phyloP scores from a whole-genome alignment of 2,329 filamentous ascomycete species.

The Pleomassaria siparia region DNA sequence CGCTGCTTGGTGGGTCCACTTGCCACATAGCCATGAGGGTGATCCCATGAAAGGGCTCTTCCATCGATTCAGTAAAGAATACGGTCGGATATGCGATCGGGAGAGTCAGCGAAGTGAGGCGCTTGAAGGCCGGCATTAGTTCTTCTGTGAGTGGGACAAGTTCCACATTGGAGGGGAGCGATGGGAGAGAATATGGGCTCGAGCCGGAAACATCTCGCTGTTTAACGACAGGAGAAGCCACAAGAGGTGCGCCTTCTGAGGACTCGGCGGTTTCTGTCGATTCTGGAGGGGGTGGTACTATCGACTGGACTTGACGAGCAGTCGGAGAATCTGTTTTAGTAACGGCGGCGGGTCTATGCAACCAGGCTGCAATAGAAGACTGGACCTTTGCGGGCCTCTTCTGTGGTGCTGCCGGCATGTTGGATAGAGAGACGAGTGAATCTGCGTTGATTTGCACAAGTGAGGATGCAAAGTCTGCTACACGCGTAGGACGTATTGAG shows the following conservation, averaged over 20 bases:
- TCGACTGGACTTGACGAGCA: slow-evolving; percentile 1
- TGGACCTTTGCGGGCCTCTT: slow-evolving; percentile 42
- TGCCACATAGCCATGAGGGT: slow-evolving; percentile 63
- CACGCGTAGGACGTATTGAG: neutral
- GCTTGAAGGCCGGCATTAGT: slow-evolving; percentile 58
- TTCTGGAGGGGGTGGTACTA: slow-evolving; percentile 7
- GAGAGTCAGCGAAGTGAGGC: slow-evolving; percentile 59
- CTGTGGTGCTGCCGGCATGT: neutral
- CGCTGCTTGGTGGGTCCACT: slow-evolving; percentile 24
- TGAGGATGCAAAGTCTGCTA: neutral
- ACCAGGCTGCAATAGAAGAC: slow-evolving; percentile 50
- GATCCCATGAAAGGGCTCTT: slow-evolving; percentile 55
- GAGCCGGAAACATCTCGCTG: slow-evolving; percentile 11
- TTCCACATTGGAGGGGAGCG: slow-evolving; percentile 53
- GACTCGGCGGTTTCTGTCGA: slow-evolving; percentile 20
- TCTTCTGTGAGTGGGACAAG: slow-evolving; percentile 55
- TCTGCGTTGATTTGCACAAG: neutral
- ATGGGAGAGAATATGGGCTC: slow-evolving; percentile 28
- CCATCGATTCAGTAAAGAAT: slow-evolving; percentile 63
- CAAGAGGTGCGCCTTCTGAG: neutral
- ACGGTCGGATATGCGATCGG: slow-evolving; percentile 62
- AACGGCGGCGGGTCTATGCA: slow-evolving; percentile 47
- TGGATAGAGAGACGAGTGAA: neutral
- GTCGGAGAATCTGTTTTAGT: slow-evolving; percentile 19
- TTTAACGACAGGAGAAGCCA: slow-evolving; percentile 14